phyloP scores from a whole-genome alignment of 805 yeast species.

The Pichia gijzeniarum region DNA sequence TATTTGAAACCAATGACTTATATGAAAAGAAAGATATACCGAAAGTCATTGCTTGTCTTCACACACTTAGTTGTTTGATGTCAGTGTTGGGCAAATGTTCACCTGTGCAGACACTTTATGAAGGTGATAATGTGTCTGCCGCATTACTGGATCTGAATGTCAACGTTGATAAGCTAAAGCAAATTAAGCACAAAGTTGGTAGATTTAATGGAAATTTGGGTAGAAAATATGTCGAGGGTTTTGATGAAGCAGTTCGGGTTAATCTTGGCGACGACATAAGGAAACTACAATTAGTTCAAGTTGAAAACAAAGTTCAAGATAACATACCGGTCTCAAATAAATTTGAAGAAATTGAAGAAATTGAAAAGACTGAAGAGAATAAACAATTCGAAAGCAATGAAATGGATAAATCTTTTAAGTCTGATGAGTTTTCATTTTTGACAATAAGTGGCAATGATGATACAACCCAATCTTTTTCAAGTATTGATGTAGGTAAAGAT shows the following conservation, averaged over 20 bases:
- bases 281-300: conserved; percentile 15
- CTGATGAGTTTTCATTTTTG: neutral
- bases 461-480: neutral
- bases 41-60: conserved; percentile 87
- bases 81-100: conserved; percentile 54
- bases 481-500: neutral
- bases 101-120: conserved; percentile 54
- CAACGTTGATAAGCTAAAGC: conserved; percentile 61
- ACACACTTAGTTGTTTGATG: conserved; percentile 76
- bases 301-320: conserved; percentile 1
- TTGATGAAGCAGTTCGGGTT: conserved; percentile 31
- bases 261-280: conserved; percentile 26
- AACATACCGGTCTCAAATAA: neutral
- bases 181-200: conserved; percentile 61
- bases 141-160: conserved; percentile 18
- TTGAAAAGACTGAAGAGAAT: neutral
- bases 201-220: conserved; percentile 30
- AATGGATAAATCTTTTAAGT: neutral
- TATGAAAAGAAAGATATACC: conserved; percentile 91
- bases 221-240: conserved; percentile 31
- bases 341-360: neutral
- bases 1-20: conserved; percentile 87
- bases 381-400: neutral
- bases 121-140: conserved; percentile 21
- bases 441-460: neutral